Evolutionary conservation across 305 asterid species (phyloP), one percentile per base, ranked within the genome.

Genomic region (Fraxinus velutina): DNA sequence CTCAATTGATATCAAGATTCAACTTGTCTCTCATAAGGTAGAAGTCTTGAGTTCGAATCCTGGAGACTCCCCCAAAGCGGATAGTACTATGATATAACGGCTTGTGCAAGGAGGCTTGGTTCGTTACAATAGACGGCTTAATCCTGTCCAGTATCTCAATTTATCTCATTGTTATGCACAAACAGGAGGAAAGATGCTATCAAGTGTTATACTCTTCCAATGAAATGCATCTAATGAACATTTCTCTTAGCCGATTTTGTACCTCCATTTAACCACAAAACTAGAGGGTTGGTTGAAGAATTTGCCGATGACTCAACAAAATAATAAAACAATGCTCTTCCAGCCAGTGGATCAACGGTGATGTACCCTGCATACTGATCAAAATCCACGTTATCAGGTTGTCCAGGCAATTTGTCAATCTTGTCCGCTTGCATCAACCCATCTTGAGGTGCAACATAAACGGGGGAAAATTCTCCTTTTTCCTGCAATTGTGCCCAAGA

Each of bases 221-320:
- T n/a, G 12, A 57, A 19, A 36, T 36, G 55, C 13, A 44, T 44
- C 55, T 44, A 44, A 12, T 4, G 78, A 37, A 39, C 24, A 39
- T 24, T 36, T 17, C 27, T 1, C 24, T 19, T 60, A 0, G 30
- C 15, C n/a, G 2, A 52, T 33, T 27, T 47, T 1, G 17, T 77
- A 86, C 94, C 93, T 86, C 97, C 94, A 82, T 90, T 92, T 34
- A 90, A 84, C 94, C 97, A 90, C 80, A 90, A 75, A 62, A 90
- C 85, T 5, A 92, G 86, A 64, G 94, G 97, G 52, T 84, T 86
- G 44, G 84, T 57, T n/a, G 90, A 79, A 19, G 90, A 73, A 62
- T 86, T 81, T 10, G 74, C 75, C 1, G 83, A 79, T 2, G 91
- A 88, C 81, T 92, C 96, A 3, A 78, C 85, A 34, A 92, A 88